Conservation (phyloP, 108 stramenopile species). For the Cyclotella distinguenda region DNA sequence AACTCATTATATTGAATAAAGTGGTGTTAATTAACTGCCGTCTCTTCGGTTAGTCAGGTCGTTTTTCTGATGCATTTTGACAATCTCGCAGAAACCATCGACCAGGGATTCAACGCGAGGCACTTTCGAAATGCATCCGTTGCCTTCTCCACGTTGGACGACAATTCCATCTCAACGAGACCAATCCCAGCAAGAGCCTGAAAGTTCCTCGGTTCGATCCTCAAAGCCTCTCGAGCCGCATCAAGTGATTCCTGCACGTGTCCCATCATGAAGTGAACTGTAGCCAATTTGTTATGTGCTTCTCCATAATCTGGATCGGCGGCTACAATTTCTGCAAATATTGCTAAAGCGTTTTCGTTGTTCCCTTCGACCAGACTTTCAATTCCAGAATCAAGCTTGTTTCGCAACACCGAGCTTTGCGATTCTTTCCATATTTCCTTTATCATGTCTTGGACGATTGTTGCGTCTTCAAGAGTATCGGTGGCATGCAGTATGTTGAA, state of each 20-base stretch:
- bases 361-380: slow-evolving; percentile 58
- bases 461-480: slow-evolving; percentile 55
- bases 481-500: slow-evolving; percentile 46
- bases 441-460: slow-evolving; percentile 53
- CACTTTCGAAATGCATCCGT: slow-evolving; percentile 55
- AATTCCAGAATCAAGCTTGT: slow-evolving; percentile 57
- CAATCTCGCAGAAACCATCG: slow-evolving; percentile 58
- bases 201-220: slow-evolving; percentile 57
- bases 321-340: slow-evolving; percentile 50
- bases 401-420: slow-evolving; percentile 44
- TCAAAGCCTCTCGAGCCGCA: slow-evolving; percentile 56
- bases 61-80: slow-evolving; percentile 39
- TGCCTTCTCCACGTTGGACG: slow-evolving; percentile 41
- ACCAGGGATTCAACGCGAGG: slow-evolving; percentile 76
- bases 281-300: slow-evolving; percentile 68
- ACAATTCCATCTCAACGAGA: slow-evolving; percentile 62
- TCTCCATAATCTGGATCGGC: slow-evolving; percentile 69
- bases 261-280: slow-evolving; percentile 57
- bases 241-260: slow-evolving; percentile 53
- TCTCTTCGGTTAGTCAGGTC: too few relatives aligned
- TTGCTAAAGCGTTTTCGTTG: slow-evolving; percentile 49
- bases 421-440: slow-evolving; percentile 77
- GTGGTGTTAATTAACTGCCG: too few relatives aligned
- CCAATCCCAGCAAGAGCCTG: slow-evolving; percentile 77
- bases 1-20: too few relatives aligned